A percentile compares a stretch with the other conserved stretches of the same genome.
These are phyloP conservation scores for Stachybotrys chartarum DNA, from an alignment of 2,329 filamentous ascomycete species.

Conservation along the genomic window DNA sequence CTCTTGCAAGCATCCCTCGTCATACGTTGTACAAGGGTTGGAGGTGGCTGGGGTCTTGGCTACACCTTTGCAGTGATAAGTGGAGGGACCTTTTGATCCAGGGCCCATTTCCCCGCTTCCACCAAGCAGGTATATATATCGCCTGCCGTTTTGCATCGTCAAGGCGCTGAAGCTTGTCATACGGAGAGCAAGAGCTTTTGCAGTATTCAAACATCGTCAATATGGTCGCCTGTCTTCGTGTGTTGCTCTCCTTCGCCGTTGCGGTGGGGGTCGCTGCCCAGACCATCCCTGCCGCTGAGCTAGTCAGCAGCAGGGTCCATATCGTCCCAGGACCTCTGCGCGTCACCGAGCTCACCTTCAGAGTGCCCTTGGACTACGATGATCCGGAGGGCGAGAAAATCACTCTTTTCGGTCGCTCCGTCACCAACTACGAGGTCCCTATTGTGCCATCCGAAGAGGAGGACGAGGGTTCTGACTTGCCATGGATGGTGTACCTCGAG, in stretches of 20 bases:
- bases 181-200: background rate
- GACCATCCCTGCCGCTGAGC: constrained; percentile 26
- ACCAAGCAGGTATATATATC: background rate
- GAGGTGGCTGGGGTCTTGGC: background rate
- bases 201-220: background rate
- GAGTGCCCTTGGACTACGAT: constrained; percentile 74
- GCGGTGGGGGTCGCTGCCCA: background rate
- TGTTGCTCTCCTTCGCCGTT: background rate
- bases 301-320: constrained; percentile 35
- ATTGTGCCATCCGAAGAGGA: constrained; percentile 42
- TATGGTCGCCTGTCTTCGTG: background rate
- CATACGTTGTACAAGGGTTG: background rate
- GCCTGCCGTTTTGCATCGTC: background rate
- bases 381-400: constrained; percentile 55
- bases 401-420: constrained; percentile 68
- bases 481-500: constrained; percentile 67
- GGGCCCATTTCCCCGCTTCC: background rate
- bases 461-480: constrained; percentile 54
- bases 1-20: background rate
- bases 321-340: constrained; percentile 55
- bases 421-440: background rate
- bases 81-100: background rate
- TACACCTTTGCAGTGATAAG: background rate
- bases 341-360: constrained; percentile 78
- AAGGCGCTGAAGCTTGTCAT: background rate